phyloP scores from a whole-genome alignment of 176 grass and related monocot species.

The Pontederia paniculata region DNA sequence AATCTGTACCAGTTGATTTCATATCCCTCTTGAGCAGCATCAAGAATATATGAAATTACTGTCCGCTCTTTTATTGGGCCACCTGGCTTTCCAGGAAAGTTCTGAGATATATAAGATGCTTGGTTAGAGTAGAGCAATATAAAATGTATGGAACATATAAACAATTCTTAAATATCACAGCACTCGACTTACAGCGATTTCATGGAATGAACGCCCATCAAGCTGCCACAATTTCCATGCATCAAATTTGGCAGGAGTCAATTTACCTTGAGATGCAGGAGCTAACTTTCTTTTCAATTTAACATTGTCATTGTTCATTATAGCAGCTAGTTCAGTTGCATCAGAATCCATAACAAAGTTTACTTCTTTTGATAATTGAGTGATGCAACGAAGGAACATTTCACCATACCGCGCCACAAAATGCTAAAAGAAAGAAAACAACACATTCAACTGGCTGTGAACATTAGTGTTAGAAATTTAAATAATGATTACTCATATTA shows the following conservation, averaged over 20 bases:
- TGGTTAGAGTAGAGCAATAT: conserved; percentile 6
- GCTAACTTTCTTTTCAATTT: conserved; percentile 40
- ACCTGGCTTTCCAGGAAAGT: conserved; percentile 41
- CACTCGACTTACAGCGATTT: conserved; percentile 66
- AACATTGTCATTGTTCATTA: conserved; percentile 17
- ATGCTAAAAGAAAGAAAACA: conserved; percentile 43
- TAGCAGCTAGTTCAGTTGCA: conserved; percentile 14
- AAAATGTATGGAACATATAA: neutral
- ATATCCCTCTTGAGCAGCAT: conserved; percentile 61
- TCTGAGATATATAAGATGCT: conserved; percentile 29
- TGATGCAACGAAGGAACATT: conserved; percentile 57
- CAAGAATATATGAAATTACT: conserved; percentile 67
- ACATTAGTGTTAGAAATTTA: neutral
- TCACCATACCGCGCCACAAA: conserved; percentile 49
- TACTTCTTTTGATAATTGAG: conserved; percentile 46
- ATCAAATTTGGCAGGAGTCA: conserved; percentile 38
- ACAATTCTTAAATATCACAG: neutral
- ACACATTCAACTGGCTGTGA: neutral
- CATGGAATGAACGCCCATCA: conserved; percentile 40
- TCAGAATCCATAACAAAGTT: conserved; percentile 46
- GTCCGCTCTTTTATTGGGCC: conserved; percentile 73
- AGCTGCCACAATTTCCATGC: conserved; percentile 85
- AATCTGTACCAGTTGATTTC: conserved; percentile 78
- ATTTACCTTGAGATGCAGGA: conserved; percentile 6
- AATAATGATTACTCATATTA: no score